Conservation (phyloP, 345 rosid species). For the Adansonia digitata region DNA sequence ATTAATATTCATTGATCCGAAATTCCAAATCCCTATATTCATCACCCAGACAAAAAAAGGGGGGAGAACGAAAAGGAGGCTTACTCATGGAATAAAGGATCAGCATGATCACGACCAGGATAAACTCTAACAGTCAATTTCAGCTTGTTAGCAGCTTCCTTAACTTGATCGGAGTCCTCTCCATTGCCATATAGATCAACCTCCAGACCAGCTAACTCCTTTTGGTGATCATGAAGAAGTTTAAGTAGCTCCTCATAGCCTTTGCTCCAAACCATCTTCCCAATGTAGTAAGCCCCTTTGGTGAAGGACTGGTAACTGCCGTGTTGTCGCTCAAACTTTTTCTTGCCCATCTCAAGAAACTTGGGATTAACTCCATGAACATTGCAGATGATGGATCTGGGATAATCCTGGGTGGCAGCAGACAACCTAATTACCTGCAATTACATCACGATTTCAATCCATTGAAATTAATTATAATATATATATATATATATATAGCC, state of each 20-base stretch:
- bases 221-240: constrained; percentile 64
- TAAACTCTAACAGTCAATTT: constrained; percentile 52
- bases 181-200: constrained; percentile 84
- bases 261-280: constrained; percentile 98
- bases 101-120: constrained; percentile 90
- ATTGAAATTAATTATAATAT: not conserved
- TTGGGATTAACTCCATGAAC: constrained; percentile 96
- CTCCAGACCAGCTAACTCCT: constrained; percentile 60
- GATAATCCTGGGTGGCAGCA: constrained; percentile 90
- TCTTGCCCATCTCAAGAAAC: constrained; percentile 80
- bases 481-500: not conserved
- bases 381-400: constrained; percentile 70
- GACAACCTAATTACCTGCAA: constrained; percentile 87
- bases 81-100: constrained; percentile 82
- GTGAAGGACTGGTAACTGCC: constrained; percentile 46
- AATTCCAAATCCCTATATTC: not conserved
- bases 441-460: constrained; percentile 6
- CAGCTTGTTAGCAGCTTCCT: constrained; percentile 57
- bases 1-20: not conserved
- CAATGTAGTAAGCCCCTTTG: constrained; percentile 87
- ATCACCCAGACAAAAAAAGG: not conserved
- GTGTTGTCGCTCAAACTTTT: constrained; percentile 52
- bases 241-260: constrained; percentile 86
- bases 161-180: constrained; percentile 74
- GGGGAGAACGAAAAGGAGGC: constrained; percentile 20